Evolutionary conservation across 2,329 filamentous ascomycete genomes (phyloP), one percentile per base, ranked within the genome.

Genomic region (Colletotrichum sp.): DNA sequence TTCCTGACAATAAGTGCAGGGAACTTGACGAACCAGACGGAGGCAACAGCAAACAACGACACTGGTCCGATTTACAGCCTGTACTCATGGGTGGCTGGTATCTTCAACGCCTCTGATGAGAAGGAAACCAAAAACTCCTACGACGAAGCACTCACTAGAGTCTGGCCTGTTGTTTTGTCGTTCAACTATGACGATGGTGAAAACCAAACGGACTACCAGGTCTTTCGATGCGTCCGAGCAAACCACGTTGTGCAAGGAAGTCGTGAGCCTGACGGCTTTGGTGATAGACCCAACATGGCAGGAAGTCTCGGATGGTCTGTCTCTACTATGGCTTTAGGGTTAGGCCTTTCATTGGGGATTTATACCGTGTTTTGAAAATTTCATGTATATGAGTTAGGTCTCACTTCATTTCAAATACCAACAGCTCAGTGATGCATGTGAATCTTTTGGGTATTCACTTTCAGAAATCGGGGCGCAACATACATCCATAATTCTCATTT

Each of bases 191-290:
- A 55, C 13, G 47, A 65, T 15, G 59, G 31, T 2, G 47, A 57
- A 5, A 31, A 13, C 3, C 11, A 13, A 6, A 55, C 59, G 7
- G 29, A 64, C 15, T 65, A 69, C 11, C 31, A 34, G 3, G 47
- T 64, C 2, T 69, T 65, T 18, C 58, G 58, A 12, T 69, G 67
- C 33, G 59, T 69, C 31, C 59, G 59, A 13, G 59, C 59, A 33
- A 57, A 69, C 18, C 6, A 69, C 21, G 33, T 57, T 24, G 33
- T 38, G 15, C 34, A 33, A 13, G 66, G 57, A n/a, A 69, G 66
- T 24, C 59, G 43, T 21, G 29, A 29, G n/a, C 57, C 66, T 2
- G 36, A 69, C 24, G 47, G 36, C 15, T 51, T 69, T 13, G 58
- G 58, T 12, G 27, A 29, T 27, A 36, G 58, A 24, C 31, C 29